phyloP scores from a whole-genome alignment of 2,329 filamentous ascomycete species.

The Graphilbum ipis-grandicollis region DNA sequence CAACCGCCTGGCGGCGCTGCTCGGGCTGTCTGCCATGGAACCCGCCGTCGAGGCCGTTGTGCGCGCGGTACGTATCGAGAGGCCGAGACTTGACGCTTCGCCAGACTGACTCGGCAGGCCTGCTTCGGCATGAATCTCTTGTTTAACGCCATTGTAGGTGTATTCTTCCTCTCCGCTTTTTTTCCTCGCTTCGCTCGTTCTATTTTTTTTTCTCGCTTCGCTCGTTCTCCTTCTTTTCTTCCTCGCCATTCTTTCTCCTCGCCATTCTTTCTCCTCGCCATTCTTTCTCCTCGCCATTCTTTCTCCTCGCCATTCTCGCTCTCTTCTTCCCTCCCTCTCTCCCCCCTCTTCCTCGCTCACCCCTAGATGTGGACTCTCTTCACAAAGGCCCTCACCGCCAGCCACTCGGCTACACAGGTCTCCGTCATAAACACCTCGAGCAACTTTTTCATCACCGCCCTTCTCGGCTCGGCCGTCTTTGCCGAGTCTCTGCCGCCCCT shows the following conservation, averaged over 20 bases:
- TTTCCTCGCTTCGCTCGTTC: too few species aligned
- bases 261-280: too few species aligned
- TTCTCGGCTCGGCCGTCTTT: slow-evolving; percentile 55
- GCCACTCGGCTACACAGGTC: slow-evolving; percentile 61
- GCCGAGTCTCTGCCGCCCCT: slow-evolving; percentile 51
- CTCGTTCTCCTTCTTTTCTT: too few species aligned
- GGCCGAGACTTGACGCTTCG: too few species aligned
- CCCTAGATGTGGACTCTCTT: slow-evolving; percentile 65
- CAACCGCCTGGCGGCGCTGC: slow-evolving; percentile 21
- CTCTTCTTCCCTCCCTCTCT: neutral
- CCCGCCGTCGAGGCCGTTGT: slow-evolving; percentile 28
- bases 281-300: too few species aligned
- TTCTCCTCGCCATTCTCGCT: neutral
- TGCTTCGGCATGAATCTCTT: slow-evolving; percentile 61
- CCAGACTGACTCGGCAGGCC: slow-evolving; percentile 34
- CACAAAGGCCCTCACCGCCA: slow-evolving; percentile 57
- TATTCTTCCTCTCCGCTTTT: too few species aligned
- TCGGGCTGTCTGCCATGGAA: slow-evolving; percentile 25
- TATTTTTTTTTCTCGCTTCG: too few species aligned
- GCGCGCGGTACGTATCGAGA: slow-evolving; percentile 29
- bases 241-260: too few species aligned
- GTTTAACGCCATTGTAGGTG: slow-evolving; percentile 52
- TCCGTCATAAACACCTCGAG: slow-evolving; percentile 68
- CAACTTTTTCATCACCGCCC: slow-evolving; percentile 64
- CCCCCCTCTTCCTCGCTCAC: neutral